Evolutionary conservation across 2,329 filamentous ascomycete genomes (phyloP), one percentile per base, ranked within the genome.

Genomic region (Xylariaceae sp.): DNA sequence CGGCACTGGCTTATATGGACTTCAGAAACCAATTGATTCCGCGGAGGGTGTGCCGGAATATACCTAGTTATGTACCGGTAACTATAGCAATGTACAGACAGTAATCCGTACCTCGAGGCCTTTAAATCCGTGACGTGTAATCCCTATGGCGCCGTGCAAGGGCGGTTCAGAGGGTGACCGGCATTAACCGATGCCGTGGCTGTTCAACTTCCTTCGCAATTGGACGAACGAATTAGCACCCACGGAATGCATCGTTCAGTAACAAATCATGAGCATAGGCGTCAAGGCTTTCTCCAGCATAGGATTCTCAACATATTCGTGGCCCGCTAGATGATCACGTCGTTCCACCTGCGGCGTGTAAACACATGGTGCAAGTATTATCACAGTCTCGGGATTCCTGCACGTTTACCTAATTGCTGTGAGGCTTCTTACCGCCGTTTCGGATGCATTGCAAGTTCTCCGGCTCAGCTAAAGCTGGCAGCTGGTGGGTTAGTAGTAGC

Each of bases 351-450:
- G 41, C 41, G 15, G 21, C 41, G 13, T 29, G 41, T n/a, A 26
- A 43, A 43, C 41, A 19, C 19, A 26, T 32, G 29, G 21, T 44
- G 18, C 26, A 16, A 34, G 10, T 40, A 16, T 39, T 32, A 21
- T 16, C 18, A 16, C 22, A 32, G 41, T 43, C 47, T 49, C 29
- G 29, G 29, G 40, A 36, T 36, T 18, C 26, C 47, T 43, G 41
- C 47, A 32, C 43, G 41, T 29, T 45, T 26, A 13, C 30, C 32
- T 42, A 46, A 30, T 36, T 29, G 49, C n/a, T 10, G 29, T 30
- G 19, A 50, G 47, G 41, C 47, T 46, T 47, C 42, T 50, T 51
- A 40, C 39, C 49, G 41, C 44, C 46, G 47, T 51, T 51, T 47
- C 37, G 47, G 30, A 37, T 55, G 43, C 44, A 51, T 47, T 36